Evolutionary conservation across 2,329 filamentous ascomycete species (phyloP).

Genomic region (Aspergillus ustus): DNA sequence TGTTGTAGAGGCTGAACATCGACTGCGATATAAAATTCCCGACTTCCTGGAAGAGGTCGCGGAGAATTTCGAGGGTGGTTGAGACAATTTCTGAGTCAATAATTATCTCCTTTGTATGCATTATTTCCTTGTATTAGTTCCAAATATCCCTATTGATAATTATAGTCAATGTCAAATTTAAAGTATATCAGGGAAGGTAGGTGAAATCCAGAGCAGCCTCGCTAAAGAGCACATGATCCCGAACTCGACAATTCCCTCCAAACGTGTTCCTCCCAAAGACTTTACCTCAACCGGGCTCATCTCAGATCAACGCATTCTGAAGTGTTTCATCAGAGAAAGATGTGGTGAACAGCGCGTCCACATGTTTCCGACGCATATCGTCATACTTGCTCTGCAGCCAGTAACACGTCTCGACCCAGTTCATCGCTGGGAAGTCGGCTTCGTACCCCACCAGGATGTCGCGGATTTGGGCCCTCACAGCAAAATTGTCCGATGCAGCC

Average conservation of each 20-base stretch:
- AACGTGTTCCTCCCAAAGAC: background rate
- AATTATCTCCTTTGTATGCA: background rate
- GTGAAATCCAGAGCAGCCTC: background rate
- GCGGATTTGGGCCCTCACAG: conserved; percentile 20
- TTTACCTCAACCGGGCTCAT: background rate
- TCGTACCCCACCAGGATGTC: conserved; percentile 26
- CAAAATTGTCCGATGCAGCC: conserved; percentile 21
- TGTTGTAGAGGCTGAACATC: conserved; percentile 16
- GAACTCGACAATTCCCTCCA: background rate
- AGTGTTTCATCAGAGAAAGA: background rate
- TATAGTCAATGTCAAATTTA: background rate
- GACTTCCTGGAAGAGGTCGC: conserved; percentile 13
- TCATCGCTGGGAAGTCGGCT: conserved; percentile 25
- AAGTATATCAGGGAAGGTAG: background rate
- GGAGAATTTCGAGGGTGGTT: conserved; percentile 6
- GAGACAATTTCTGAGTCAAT: background rate
- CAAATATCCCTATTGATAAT: background rate
- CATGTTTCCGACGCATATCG: background rate
- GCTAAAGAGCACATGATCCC: conserved; percentile 2
- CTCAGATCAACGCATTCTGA: background rate
- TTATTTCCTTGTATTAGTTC: background rate
- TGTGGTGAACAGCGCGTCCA: background rate
- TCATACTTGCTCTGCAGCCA: conserved; percentile 16
- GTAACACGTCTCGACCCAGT: conserved; percentile 19
- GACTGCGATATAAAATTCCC: conserved; percentile 11